Conservation (phyloP, 1,284 basidiomycete species). For the Cerrena zonata region DNA sequence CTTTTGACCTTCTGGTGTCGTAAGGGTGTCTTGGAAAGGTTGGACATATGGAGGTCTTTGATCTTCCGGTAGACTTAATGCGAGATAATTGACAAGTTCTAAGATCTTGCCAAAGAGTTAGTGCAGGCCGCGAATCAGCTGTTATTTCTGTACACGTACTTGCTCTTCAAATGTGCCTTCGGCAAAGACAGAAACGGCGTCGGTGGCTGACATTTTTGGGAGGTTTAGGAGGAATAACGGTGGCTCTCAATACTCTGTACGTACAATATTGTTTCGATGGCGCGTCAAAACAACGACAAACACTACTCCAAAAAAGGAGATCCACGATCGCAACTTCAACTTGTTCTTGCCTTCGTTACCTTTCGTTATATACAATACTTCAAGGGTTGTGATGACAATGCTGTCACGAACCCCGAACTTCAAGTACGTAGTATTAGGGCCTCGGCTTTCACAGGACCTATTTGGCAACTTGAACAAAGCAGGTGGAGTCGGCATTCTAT, state of each 20-base stretch:
- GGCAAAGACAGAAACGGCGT: conserved; percentile 80
- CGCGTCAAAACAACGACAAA: conserved; percentile 2
- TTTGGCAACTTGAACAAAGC: too few species aligned
- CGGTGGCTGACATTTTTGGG: conserved; percentile 40
- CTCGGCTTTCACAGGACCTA: too few species aligned
- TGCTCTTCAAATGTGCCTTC: conserved; percentile 87
- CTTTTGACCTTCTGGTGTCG: conserved; percentile 47
- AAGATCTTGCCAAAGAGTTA: conserved; percentile 48
- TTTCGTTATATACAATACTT: too few species aligned
- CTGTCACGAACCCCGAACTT: too few species aligned
- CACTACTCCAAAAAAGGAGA: conserved; percentile 1
- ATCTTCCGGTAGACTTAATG: conserved; percentile 62
- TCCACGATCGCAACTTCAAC: background rate
- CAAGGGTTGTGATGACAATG: too few species aligned
- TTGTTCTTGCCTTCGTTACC: too few species aligned
- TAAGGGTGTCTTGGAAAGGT: conserved; percentile 61
- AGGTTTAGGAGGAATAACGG: background rate
- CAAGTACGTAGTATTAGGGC: too few species aligned
- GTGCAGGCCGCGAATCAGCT: background rate
- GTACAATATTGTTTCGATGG: background rate
- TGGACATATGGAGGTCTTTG: conserved; percentile 59
- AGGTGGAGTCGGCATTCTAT: too few species aligned
- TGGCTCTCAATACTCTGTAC: background rate
- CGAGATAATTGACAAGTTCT: conserved; percentile 75
- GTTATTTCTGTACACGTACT: conserved; percentile 36